Conservation (phyloP, 139 green algal genomes). For the Raphidocelis subcapitata region DNA sequence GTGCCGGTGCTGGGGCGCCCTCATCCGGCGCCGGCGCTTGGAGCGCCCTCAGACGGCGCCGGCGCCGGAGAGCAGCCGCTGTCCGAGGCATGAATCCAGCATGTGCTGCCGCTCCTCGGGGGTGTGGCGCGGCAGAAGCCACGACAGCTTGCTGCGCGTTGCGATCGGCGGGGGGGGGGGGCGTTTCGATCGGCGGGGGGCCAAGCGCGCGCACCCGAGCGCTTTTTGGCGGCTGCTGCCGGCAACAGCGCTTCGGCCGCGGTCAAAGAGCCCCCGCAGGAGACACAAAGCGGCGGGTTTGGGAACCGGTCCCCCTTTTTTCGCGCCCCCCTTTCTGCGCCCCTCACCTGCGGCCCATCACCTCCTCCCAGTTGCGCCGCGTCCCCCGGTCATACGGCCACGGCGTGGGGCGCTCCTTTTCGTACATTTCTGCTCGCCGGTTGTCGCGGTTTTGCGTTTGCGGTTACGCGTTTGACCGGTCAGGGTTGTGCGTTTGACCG, state of each 20-base stretch:
- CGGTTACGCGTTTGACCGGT: no score
- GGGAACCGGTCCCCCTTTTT: no score
- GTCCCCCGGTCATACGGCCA: slow-evolving; percentile 78
- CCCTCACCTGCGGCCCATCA: slow-evolving; percentile 62
- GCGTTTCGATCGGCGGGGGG: background rate
- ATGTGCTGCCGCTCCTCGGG: slow-evolving; percentile 39
- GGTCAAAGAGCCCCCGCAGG: background rate
- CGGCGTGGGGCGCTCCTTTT: slow-evolving; percentile 70
- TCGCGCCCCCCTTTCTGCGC: no score
- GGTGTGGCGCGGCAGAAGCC: slow-evolving; percentile 59
- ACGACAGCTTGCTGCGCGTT: slow-evolving; percentile 41
- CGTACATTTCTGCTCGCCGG: slow-evolving; percentile 79
- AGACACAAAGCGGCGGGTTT: no score
- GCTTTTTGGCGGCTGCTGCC: background rate
- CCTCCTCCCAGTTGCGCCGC: slow-evolving; percentile 67
- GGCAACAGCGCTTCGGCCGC: background rate
- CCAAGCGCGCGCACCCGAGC: background rate
- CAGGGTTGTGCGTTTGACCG: no score
- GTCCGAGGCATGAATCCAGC: slow-evolving; percentile 39
- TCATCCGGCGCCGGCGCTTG: no score
- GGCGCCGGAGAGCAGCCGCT: slow-evolving; percentile 3
- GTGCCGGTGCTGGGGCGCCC: no score
- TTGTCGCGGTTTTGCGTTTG: no score
- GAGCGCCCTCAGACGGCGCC: no score
- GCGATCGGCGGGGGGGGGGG: background rate